Percentiles rank a stretch among this genome's conserved stretches.
Evolutionary conservation across 2,329 filamentous ascomycete species (phyloP).

Genomic region (Teratosphaeria pseudoeucalypti): DNA sequence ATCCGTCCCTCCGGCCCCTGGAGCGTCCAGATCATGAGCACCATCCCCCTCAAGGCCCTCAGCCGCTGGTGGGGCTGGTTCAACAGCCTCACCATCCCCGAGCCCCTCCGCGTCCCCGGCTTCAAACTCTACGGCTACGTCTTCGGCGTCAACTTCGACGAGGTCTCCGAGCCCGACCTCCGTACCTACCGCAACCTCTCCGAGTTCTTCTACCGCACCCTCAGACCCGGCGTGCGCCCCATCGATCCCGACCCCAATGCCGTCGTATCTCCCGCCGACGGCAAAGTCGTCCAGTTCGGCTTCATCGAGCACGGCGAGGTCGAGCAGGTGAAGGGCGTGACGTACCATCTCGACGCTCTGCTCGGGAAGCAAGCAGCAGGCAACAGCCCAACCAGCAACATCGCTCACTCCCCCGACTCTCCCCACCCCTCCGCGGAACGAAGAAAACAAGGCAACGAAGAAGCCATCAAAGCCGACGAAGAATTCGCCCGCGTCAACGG

Average conservation of each 20-base stretch:
- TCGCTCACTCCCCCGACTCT: slow-evolving; percentile 27
- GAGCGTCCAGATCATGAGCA: slow-evolving; percentile 91
- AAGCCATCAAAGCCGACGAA: slow-evolving; percentile 67
- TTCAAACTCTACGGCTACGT: slow-evolving; percentile 86
- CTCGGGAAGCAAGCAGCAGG: slow-evolving; percentile 52
- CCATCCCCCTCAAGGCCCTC: slow-evolving; percentile 78
- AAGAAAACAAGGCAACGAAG: slow-evolving; percentile 38
- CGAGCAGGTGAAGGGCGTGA: slow-evolving; percentile 98
- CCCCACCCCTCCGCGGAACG: slow-evolving; percentile 23
- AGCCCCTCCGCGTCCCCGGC: slow-evolving; percentile 76
- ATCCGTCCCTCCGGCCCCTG: slow-evolving; percentile 79
- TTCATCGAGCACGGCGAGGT: slow-evolving; percentile 88
- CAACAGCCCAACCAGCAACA: background rate
- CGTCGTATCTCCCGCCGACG: slow-evolving; percentile 80
- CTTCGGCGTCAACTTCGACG: slow-evolving; percentile 83
- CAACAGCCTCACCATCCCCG: slow-evolving; percentile 81
- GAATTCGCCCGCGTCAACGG: slow-evolving; percentile 92
- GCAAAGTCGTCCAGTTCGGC: slow-evolving; percentile 82
- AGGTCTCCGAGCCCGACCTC: slow-evolving; percentile 80
- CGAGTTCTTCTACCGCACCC: slow-evolving; percentile 89
- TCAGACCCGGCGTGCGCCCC: slow-evolving; percentile 80
- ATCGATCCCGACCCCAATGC: slow-evolving; percentile 72
- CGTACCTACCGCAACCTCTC: slow-evolving; percentile 86
- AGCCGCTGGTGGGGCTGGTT: slow-evolving; percentile 84
- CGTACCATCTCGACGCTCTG: slow-evolving; percentile 88